Base-by-base conservation (phyloP, 768 basidiomycete genomes). In the Lentinula raphanica region DNA sequence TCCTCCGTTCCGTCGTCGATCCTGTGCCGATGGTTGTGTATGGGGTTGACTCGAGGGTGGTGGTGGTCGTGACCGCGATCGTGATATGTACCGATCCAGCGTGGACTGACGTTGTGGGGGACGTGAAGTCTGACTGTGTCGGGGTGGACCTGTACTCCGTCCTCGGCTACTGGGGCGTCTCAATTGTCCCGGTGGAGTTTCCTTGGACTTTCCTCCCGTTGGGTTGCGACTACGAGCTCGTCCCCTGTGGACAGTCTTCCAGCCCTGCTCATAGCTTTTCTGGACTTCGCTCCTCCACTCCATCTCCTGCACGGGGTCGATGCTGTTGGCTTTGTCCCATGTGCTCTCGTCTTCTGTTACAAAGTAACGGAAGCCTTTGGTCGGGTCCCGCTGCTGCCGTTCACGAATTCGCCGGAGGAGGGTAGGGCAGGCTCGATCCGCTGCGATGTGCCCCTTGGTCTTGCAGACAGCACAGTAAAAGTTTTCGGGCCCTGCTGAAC, bases 391-490 rank as follows among this genome's bases (percentile, higher is more conserved):
- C 40, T 11, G 25, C 1, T 17, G 21, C 25, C 7, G 2, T 44
- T 54, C 46, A 40, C 46, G 19, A 28, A 40, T 19, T 32, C 25
- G n/a, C 12, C 17, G 19, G 28, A 13, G 28, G 12, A 53, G 53
- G 1, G 42, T 13, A 13, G 58, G 31, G 23, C 58, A 59, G 7
- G 5, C 12, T 2, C 54, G 28, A n/a, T 35, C 29, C 23, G 17
- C 54, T 1, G 60, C 58, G 0, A 27, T 32, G 17, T 60, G 60
- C 23, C 56, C 60, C 1, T 9, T 11, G 13, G 44, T 45, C 39
- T 45, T 50, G 25, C 60, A 61, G 11, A 58, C 54, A 7, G 46
- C 25, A 29, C 60, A 61, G 5, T 9, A 48, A 11, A 48, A 17
- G 17, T 27, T 6, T 12, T 25, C n/a, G 2, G 13, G 2, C 0